phyloP scores from a whole-genome alignment of 2,329 filamentous ascomycete genomes.

The Neopestalotiopsis sp. region DNA sequence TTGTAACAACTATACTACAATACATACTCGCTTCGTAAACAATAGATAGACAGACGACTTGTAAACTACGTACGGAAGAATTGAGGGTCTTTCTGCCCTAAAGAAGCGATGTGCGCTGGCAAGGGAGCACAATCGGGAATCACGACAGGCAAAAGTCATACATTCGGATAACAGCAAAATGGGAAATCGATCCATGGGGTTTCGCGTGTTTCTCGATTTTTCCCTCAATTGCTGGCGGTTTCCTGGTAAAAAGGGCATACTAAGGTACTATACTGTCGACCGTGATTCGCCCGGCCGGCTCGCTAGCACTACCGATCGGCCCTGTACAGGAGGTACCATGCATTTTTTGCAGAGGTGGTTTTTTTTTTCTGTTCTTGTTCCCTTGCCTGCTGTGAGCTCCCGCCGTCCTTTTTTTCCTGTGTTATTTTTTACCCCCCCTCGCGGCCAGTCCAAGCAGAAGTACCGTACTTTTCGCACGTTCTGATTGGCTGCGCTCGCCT shows the following conservation, averaged over 20 bases:
- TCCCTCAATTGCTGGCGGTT: background rate
- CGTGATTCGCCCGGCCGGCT: constrained; percentile 3
- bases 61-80: background rate
- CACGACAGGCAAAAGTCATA: background rate
- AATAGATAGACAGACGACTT: too few species aligned
- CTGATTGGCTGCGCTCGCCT: constrained; percentile 1
- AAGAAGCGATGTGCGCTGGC: background rate
- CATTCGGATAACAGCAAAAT: background rate
- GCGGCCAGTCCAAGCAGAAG: constrained; percentile 8
- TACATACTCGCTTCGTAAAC: too few species aligned
- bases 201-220: background rate
- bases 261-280: constrained; percentile 5
- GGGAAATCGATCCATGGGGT: background rate
- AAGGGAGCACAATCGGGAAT: background rate
- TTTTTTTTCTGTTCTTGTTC: background rate
- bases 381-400: background rate
- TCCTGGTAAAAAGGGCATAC: constrained; percentile 1
- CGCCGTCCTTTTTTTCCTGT: background rate
- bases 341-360: background rate
- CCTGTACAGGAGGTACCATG: background rate
- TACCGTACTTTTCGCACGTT: constrained; percentile 9
- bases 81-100: background rate
- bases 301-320: constrained; percentile 5
- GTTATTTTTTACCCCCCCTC: background rate
- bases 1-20: background rate